Percentiles rank a stretch among this genome's conserved stretches.
Evolutionary conservation across 345 rosid species (phyloP).

Genomic region (Chamaenerion angustifolium): DNA sequence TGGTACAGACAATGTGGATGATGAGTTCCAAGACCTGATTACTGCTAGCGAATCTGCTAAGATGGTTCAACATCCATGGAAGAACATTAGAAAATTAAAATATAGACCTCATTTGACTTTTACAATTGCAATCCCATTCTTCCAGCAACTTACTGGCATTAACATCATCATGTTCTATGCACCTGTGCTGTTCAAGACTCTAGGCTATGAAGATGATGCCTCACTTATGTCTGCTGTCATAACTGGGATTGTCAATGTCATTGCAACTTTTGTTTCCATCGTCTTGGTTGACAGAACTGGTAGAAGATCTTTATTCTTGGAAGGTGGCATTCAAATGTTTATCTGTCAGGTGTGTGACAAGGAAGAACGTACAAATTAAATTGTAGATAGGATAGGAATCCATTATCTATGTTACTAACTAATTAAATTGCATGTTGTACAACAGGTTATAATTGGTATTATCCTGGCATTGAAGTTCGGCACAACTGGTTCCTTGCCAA

Average conservation of each 20-base stretch:
- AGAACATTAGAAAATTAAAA: conserved; percentile 29
- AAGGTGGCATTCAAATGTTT: conserved; percentile 66
- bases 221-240: conserved; percentile 61
- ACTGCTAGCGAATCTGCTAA: conserved; percentile 52
- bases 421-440: not conserved
- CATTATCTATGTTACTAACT: too few relatives aligned
- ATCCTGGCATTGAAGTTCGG: conserved; percentile 25
- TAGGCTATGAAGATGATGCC: conserved; percentile 60
- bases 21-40: conserved; percentile 49
- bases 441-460: conserved; percentile 11
- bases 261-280: conserved; percentile 47
- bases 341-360: conserved; percentile 44
- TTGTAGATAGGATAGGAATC: too few relatives aligned
- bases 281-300: conserved; percentile 46
- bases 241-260: conserved; percentile 47
- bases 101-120: conserved; percentile 57
- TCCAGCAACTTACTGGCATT: conserved; percentile 71
- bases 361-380: too few relatives aligned
- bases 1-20: conserved; percentile 36
- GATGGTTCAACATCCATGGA: conserved; percentile 51
- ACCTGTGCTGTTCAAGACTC: conserved; percentile 55
- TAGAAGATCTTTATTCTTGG: conserved; percentile 48
- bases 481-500: conserved; percentile 11
- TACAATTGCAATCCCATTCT: conserved; percentile 41
- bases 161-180: conserved; percentile 70